Base-by-base conservation (phyloP, 345 rosid genomes). In the Lepidium aucheri region DNA sequence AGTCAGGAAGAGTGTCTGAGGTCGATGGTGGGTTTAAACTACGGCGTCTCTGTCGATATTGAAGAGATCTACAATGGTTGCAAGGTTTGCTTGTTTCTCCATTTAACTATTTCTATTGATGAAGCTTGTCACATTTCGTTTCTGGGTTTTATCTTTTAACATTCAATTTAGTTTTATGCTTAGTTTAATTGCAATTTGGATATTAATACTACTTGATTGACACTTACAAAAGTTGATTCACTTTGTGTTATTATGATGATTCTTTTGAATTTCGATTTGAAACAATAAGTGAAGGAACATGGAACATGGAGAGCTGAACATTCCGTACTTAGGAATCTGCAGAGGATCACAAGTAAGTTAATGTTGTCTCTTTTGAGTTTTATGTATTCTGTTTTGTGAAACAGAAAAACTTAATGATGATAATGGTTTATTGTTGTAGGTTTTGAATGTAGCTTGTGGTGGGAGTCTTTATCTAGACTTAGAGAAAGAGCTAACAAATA, bases 11-110 rank as follows among this genome's bases (percentile, higher is more conserved):
- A n/a, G n/a, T n/a, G n/a, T n/a, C n/a, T n/a, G n/a, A n/a, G n/a
- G n/a, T n/a, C n/a, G n/a, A 88, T 88, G 98, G 82, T 46, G 17
- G 88, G 75, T n/a, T 83, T 81, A 1, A 83, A 69, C 52, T 87
- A 80, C 72, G 84, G 74, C 73, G 75, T 83, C 63, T 83, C 86
- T 39, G 57, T 87, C 55, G 83, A 84, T 56, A 70, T 82, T 76
- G 96, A 89, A 82, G 84, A 87, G 92, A 89, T 91, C 83, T 81
- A 68, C 77, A 86, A 89, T 63, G 86, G 89, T 60, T 95, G 98
- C 64, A 84, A 87, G 91, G 98, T 86, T 55, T 24, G 61, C n/a
- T 53, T 14, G 49, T 65, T 56, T 18, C 58, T 53, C 39, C 38
- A 15, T 35, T 4, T 33, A 8, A 18, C 9, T 26, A 26, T 26